Evolutionary conservation across 2,329 filamentous ascomycete genomes (phyloP), one percentile per base, ranked within the genome.

Genomic region (Neonectria hederae): DNA sequence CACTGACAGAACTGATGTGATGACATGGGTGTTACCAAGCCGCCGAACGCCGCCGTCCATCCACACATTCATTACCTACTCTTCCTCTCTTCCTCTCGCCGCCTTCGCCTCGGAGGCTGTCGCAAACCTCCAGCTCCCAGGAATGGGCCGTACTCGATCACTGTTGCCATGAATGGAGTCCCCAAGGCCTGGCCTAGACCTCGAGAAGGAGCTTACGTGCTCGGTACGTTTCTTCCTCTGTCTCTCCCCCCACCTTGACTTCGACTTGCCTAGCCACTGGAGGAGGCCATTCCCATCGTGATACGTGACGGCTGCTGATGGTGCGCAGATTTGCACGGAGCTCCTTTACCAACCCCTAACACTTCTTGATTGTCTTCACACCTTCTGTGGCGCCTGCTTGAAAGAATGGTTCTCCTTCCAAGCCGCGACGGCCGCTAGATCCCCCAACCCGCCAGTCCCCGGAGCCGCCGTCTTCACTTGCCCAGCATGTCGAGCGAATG

Each of bases 361-460:
- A 28, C 89, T 97, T 54, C 92, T 97, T 78, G 93, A 97, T 83
- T 97, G 94, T 77, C 87, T 97, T 48, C 94, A 97, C 81, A 97
- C 95, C 49, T 99, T 97, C 80, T 99, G 96, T 83, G 96, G 94
- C 68, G 92, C 92, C 42, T 99, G 96, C 76, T 80, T 98, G 63
- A 97, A 97, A 79, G 93, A 97, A 82, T 99, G 96, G 96, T 99
- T 98, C 77, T 83, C 84, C 67, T 96, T 89, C 79, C 93, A 97
- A 78, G 89, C 90, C 40, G 83, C 84, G 30, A 83, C 84, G 14
- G 86, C 86, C 46, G 86, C 85, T 67, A 81, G 78, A 62, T 80
- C 81, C 2, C 85, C 84, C 13, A 80, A 80, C 11, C 81, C 83
- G 45, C 83, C 87, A 67, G 71, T 82, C 57, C 75, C 84, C 70